These are phyloP conservation scores for Stagonosporopsis rhizophila DNA, from an alignment of 2,329 filamentous ascomycete species.

Conservation along the genomic window DNA sequence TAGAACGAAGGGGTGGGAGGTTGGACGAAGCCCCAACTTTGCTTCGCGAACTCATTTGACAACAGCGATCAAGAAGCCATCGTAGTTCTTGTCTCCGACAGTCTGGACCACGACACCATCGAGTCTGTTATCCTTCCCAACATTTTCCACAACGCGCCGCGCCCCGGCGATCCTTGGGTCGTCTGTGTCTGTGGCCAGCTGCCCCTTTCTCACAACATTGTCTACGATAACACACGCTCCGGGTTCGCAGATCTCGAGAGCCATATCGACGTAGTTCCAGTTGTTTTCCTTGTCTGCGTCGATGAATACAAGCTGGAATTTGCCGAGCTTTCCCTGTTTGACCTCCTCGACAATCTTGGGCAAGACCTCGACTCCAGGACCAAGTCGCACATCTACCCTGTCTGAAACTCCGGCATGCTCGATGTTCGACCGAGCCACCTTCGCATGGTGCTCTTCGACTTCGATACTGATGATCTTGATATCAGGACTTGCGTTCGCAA, in stretches of 20 bases:
- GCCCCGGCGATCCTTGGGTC: conserved; percentile 43
- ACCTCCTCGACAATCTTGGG: conserved; percentile 53
- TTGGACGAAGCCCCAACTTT: neutral
- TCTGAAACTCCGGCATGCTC: conserved; percentile 50
- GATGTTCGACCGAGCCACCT: conserved; percentile 58
- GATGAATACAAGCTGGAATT: conserved; percentile 61
- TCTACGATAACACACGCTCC: conserved; percentile 58
- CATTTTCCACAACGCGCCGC: conserved; percentile 52
- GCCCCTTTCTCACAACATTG: conserved; percentile 57
- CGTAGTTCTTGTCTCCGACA: conserved; percentile 57
- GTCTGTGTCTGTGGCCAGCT: conserved; percentile 42
- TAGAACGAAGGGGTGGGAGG: too few species aligned
- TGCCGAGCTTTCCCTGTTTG: conserved; percentile 44
- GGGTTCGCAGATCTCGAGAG: conserved; percentile 51
- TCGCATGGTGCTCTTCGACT: conserved; percentile 54
- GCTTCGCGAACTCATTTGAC: conserved; percentile 36
- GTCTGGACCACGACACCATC: conserved; percentile 55
- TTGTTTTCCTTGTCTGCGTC: conserved; percentile 62
- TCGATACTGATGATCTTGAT: conserved; percentile 61
- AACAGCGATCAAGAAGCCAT: conserved; percentile 55
- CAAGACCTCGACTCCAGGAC: conserved; percentile 55
- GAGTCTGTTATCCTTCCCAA: conserved; percentile 52
- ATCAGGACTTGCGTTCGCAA: conserved; percentile 52
- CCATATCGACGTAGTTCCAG: conserved; percentile 58
- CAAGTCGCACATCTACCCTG: conserved; percentile 55